Evolutionary conservation across 257 asterid genomes (phyloP), one percentile per base, ranked within the genome.

Genomic region (Verbena officinalis): DNA sequence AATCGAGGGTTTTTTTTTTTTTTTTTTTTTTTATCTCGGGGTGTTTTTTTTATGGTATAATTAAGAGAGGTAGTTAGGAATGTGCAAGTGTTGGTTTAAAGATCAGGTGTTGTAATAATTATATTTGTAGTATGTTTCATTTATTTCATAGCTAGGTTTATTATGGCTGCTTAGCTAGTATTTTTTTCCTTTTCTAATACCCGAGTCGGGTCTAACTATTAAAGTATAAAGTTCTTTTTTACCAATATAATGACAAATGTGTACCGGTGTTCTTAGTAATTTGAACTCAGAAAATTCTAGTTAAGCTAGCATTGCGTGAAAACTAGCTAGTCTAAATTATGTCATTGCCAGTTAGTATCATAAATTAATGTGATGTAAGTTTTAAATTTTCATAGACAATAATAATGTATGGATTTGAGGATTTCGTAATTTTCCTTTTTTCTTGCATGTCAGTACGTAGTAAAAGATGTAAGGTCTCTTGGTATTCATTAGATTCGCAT

Each of bases 141-240:
- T 64, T 38, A 64, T 13, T 64, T 58, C 40, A 9, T 36, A 36
- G n/a, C n/a, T n/a, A n/a, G 40, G 40, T 36, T 36, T 36, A 36
- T 10, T 31, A 48, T 59, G 56, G 77, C 19, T 33, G 58, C 57
- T 65, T 72, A 71, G 76, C 54, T 57, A 72, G 72, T 17, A n/a
- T n/a, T n/a, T n/a, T n/a, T n/a, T n/a, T n/a, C n/a, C n/a, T n/a
- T n/a, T n/a, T n/a, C n/a, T n/a, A n/a, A n/a, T n/a, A n/a, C n/a
- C n/a, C n/a, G n/a, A n/a, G n/a, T n/a, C n/a, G n/a, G n/a, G n/a
- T n/a, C n/a, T n/a, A n/a, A n/a, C n/a, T n/a, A n/a, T n/a, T n/a
- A n/a, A n/a, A n/a, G n/a, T n/a, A n/a, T n/a, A n/a, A n/a, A n/a
- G n/a, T n/a, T n/a, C n/a, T n/a, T n/a, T n/a, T n/a, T n/a, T n/a